Evolutionary conservation across 495 filamentous ascomycete genomes (phyloP), one percentile per base, ranked within the genome.

Genomic region (Poronia punctata): DNA sequence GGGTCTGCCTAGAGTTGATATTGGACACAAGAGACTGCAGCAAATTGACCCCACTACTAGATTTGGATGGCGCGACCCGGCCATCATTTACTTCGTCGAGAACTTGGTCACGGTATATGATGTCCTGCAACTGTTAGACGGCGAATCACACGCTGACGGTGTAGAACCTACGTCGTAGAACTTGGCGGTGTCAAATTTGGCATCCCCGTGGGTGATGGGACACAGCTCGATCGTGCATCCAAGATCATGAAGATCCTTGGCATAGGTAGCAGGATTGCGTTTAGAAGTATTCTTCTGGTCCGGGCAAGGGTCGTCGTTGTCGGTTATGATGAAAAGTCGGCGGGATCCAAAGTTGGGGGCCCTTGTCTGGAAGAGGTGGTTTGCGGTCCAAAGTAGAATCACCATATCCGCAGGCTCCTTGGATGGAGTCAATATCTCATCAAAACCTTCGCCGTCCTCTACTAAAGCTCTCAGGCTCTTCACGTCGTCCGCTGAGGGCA

Each of bases 321-420:
- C 89, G 2, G 93, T 95, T 40, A 99, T 88, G 44, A 99, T 79
- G 63, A 99, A 97, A 8, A 99, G 67, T 22, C 93, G 77, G 27
- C 93, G 69, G 0, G 92, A 96, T 16, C 86, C 79, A 57, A 97
- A 96, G 52, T 95, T 97, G 11, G 92, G 80, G 0, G 93, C 88
- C 54, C 84, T 95, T 2, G 84, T 95, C 2, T 92, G 93, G 61
- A 99, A 95, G 25, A 97, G 86, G 48, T 96, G 88, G 50, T 97
- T 97, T 30, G 84, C 88, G 55, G 89, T 89, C 57, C 95, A 97
- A 1, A 99, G 68, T 2, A 99, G 74, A 55, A 89, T 93, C 14
- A 86, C 77, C 84, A 99, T 95, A 5, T 80, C 75, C 6, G 84
- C 80, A 3, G 66, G 71, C 52, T 89, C 78, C 7, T 78, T 60